Evolutionary conservation across 352 stramenopile species (phyloP).

Genomic region (Saprolegnia diclina): DNA sequence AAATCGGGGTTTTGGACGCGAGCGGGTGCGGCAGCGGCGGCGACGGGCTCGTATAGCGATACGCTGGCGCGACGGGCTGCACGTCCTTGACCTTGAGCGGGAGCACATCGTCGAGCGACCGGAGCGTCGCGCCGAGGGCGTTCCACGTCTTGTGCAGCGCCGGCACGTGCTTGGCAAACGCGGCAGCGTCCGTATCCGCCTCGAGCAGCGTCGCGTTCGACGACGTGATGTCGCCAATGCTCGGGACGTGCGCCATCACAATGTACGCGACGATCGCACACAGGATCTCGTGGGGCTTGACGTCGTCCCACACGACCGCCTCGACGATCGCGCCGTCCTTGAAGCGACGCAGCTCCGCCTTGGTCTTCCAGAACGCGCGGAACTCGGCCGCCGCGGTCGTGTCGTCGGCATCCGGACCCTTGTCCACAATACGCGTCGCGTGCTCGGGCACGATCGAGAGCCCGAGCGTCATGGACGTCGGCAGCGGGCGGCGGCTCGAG

Average conservation of each 20-base stretch:
- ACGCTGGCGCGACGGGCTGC: conserved; percentile 62
- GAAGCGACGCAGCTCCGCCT: conserved; percentile 85
- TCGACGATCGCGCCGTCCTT: conserved; percentile 87
- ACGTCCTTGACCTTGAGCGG: conserved; percentile 84
- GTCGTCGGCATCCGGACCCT: conserved; percentile 83
- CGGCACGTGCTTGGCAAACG: conserved; percentile 30
- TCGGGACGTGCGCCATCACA: conserved; percentile 51
- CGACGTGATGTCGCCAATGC: conserved; percentile 53
- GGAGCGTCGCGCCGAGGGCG: conserved; percentile 66
- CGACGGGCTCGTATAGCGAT: conserved; percentile 85
- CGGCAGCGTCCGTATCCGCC: not conserved
- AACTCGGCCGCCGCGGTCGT: conserved; percentile 59
- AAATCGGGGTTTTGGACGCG: conserved; percentile 58
- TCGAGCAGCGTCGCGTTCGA: conserved; percentile 72
- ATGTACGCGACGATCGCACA: conserved; percentile 78
- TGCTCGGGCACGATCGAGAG: conserved; percentile 74
- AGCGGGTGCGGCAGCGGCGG: conserved; percentile 79
- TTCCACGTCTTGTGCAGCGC: conserved; percentile 33
- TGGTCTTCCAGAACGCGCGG: conserved; percentile 83
- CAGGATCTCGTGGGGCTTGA: conserved; percentile 60
- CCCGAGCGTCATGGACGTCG: conserved; percentile 66
- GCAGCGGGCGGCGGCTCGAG: conserved; percentile 38
- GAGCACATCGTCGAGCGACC: conserved; percentile 58
- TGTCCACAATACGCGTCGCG: conserved; percentile 81
- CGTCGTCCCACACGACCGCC: conserved; percentile 83